Evolutionary conservation across 2,329 filamentous ascomycete species (phyloP), one percentile per base, ranked within the genome.

Genomic region (Zasmidium cellare): DNA sequence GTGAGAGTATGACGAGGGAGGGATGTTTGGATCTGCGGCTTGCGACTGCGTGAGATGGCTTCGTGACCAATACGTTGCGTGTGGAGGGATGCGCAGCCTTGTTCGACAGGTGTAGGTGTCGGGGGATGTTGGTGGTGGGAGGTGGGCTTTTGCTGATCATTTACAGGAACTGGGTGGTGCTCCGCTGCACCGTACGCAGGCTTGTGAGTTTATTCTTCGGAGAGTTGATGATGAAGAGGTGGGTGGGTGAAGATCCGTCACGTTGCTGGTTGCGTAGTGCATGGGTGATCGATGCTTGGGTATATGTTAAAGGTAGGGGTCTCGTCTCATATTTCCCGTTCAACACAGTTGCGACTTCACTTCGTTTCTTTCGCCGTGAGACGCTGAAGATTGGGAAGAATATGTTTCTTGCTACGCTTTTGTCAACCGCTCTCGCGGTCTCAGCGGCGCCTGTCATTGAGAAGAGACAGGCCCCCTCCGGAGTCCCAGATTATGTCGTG

Each of bases 401-500:
- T 5, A 47, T 47, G 45, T 47, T 18, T 16, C 9, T 47, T 28
- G 14, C 20, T 12, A 9, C n/a, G 3, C 35, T 59, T 18, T 23
- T 56, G n/a, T 25, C 51, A 23, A 23, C 50, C 3, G 55, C 25
- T 41, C 35, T 51, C 12, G 14, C 41, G 3, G 50, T 50, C 19
- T 31, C 44, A 16, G 57, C 60, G 18, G 41, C 48, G 7, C 55
- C 58, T 46, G 16, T 41, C n/a, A n/a, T 58, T 12, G 45, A 53
- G 31, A 51, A 24, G n/a, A 23, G 57, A 52, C 49, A 59, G 45
- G 46, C 49, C 12, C 56, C 62, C 7, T 53, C 60, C 18, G 48
- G 49, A 46, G 65, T 72, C 2, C 70, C 69, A 1, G 53, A 50
- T 11, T 72, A 58, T 53, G 69, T 69, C 9, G 35, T 63, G 6